Evolutionary conservation across 2,329 filamentous ascomycete species (phyloP).

Genomic region (Xylaria digitata): DNA sequence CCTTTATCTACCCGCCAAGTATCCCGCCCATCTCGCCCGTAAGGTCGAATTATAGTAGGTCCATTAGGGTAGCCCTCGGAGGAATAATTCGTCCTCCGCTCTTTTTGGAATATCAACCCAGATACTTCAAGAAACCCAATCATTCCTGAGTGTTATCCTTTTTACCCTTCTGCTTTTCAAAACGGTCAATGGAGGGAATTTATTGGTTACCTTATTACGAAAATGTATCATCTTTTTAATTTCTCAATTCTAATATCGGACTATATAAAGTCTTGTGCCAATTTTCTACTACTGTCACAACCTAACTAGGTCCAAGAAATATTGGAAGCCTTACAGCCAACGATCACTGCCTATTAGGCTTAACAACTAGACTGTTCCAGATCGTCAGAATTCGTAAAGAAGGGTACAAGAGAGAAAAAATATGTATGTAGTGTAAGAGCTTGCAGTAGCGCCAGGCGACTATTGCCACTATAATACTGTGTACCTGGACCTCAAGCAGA

Average conservation of each 20-base stretch:
- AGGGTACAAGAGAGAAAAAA: not conserved
- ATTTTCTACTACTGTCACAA: not conserved
- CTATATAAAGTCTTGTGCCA: not conserved
- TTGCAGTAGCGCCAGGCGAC: constrained; percentile 29
- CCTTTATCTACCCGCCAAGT: not conserved
- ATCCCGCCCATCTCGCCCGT: constrained; percentile 14
- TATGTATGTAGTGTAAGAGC: constrained; percentile 21
- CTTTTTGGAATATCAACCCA: constrained; percentile 15
- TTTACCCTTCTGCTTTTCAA: not conserved
- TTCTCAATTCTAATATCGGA: not conserved
- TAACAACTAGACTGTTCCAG: constrained; percentile 23
- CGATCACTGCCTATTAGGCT: constrained; percentile 31
- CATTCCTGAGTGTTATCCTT: not conserved
- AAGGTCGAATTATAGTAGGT: constrained; percentile 12
- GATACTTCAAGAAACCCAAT: constrained; percentile 11
- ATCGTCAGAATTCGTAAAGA: not conserved
- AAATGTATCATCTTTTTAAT: not conserved
- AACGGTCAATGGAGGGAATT: not conserved
- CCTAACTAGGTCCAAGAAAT: not conserved
- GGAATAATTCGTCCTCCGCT: constrained; percentile 21
- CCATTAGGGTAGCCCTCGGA: constrained; percentile 21
- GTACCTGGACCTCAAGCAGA: not conserved
- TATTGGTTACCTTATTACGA: not conserved
- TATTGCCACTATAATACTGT: constrained; percentile 4
- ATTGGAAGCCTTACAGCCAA: constrained; percentile 7